Conservation (phyloP, 371 early-diverging fungal genomes). For the Mucor racemosus region DNA sequence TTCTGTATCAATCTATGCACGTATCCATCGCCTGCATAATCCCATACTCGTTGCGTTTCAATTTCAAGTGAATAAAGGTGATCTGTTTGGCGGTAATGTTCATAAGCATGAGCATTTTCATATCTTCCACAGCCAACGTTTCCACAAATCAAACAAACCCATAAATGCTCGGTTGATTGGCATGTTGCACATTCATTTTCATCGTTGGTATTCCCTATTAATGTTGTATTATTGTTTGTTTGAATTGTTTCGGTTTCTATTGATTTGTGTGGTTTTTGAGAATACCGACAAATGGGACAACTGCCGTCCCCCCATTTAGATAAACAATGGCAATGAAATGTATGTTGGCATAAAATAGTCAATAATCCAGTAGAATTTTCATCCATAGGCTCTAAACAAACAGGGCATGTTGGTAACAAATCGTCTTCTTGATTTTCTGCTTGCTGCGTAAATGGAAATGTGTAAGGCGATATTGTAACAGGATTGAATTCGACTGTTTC, state of each 20-base stretch:
- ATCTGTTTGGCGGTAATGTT: constrained; percentile 78
- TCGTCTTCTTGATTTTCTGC: constrained; percentile 23
- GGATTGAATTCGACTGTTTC: constrained; percentile 64
- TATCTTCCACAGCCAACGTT: constrained; percentile 86
- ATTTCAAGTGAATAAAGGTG: constrained; percentile 92
- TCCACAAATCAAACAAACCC: constrained; percentile 96
- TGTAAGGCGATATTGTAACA: constrained; percentile 56
- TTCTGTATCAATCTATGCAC: constrained; percentile 94
- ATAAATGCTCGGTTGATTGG: constrained; percentile 74
- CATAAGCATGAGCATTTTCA: constrained; percentile 83
- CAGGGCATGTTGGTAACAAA: constrained; percentile 89
- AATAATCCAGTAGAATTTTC: constrained; percentile 79
- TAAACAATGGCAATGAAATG: constrained; percentile 90
- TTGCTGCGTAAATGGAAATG: constrained; percentile 60
- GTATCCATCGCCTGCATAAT: constrained; percentile 94
- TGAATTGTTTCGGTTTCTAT: background rate
- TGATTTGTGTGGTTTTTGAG: constrained; percentile 40
- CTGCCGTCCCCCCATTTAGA: constrained; percentile 90
- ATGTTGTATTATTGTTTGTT: background rate
- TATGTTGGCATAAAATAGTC: constrained; percentile 93
- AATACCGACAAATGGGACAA: constrained; percentile 95
- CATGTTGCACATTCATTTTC: constrained; percentile 76
- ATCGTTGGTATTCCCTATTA: background rate
- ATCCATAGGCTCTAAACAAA: constrained; percentile 94
- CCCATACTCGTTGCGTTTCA: constrained; percentile 96